Base-by-base conservation (phyloP, 345 rosid species). In the Citrus mangshanensis region DNA sequence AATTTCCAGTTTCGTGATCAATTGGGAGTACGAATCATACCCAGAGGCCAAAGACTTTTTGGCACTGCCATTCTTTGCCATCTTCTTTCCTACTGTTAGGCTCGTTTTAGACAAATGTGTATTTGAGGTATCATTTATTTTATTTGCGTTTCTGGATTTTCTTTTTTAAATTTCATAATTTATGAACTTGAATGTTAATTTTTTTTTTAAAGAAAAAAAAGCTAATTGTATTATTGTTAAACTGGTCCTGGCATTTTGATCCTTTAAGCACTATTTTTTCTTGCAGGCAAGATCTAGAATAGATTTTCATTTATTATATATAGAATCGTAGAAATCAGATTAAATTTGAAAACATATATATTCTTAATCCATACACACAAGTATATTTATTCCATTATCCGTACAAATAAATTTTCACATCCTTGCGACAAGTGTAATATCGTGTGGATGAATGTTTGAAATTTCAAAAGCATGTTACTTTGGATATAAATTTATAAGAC, bases 1-100 rank as follows among this genome's bases (percentile, higher is more conserved):
- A 14, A 24, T n/a, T 65, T 49, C 27, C 32, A 56, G 56, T 49
- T 74, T 73, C 42, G 32, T 71, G 42, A 25, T 86, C 34, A 79
- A 85, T 55, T 85, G 88, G 90, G 88, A 80, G 51, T 76, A 77
- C 5, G 92, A 87, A 71, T 87, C 92, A 1, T 81, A 85, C 74
- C 85, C 90, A 22, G 74, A 37, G 7, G 76, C 58, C 64, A 54
- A 8, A 22, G 87, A 89, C 74, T 84, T 87, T 75, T 14, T 62
- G 1, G 79, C 42, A 6, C 65, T 89, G 78, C 87, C 88, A 2
- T 30, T 87, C 55, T 79, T 87, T 54, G 81, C 82, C 35, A 37
- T 85, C 77, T 80, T 85, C 82, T 87, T 89, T 84, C 83, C 78
- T 19, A 66, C 78, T 13, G 22, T 85, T 18, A 81, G 91, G 76